phyloP scores from a whole-genome alignment of 805 yeast genomes.

The Candida methanosorbosa region DNA sequence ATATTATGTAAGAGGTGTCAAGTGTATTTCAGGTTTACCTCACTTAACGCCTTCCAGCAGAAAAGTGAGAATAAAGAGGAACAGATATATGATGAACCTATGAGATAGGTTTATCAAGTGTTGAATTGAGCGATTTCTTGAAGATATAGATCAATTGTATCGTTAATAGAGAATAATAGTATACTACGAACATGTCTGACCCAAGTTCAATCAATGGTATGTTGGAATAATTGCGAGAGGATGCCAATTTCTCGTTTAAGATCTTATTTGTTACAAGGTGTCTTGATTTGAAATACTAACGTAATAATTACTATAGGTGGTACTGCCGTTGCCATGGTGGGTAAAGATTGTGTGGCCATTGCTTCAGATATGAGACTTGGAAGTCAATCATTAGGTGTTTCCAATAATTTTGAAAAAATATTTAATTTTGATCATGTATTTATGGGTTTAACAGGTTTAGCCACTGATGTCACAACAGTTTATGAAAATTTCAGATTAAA shows the following conservation, averaged over 20 bases:
- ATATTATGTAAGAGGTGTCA: no score
- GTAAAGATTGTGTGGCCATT: conserved; percentile 96
- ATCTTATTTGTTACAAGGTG: not conserved
- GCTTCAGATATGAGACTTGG: conserved; percentile 95
- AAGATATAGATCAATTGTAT: no score
- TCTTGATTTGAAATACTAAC: not conserved
- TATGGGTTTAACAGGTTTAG: conserved; percentile 90
- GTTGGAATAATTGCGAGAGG: conserved; percentile 13
- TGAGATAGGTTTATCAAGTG: no score
- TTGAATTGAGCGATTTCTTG: no score
- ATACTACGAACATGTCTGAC: conserved; percentile 66
- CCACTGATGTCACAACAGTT: conserved; percentile 86
- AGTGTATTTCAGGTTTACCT: no score
- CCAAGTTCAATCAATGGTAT: conserved; percentile 69
- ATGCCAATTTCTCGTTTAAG: not conserved
- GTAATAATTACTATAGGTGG: conserved; percentile 47
- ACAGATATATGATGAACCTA: no score
- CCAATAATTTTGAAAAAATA: conserved; percentile 89
- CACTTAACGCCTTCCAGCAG: no score
- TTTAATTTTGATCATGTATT: conserved; percentile 81
- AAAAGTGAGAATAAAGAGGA: no score
- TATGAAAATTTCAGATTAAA: conserved; percentile 75
- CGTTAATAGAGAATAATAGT: no score
- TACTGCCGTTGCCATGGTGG: conserved; percentile 96
- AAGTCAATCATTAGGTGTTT: conserved; percentile 82